Conservation (phyloP, 768 basidiomycete species). For the Boletus reticuloceps region DNA sequence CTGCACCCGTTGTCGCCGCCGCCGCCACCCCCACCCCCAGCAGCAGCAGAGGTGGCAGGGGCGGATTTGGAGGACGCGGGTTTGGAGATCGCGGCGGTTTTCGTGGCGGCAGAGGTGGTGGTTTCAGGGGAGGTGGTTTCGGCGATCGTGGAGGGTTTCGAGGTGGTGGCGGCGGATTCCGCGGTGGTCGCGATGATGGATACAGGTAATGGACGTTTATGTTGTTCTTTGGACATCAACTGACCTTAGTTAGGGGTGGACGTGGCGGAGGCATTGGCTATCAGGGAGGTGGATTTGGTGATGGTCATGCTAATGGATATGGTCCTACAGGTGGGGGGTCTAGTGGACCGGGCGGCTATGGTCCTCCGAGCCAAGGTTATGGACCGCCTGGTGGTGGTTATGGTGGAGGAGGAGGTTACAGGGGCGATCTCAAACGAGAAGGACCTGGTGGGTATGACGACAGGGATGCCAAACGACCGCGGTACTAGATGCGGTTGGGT, state of each 20-base stretch:
- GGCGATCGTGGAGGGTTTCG: constrained; percentile 43
- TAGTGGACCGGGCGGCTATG: constrained; percentile 44
- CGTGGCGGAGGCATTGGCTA: constrained; percentile 75
- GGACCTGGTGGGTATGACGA: constrained; percentile 79
- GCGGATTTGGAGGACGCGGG: constrained; percentile 44
- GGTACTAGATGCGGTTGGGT: constrained; percentile 58
- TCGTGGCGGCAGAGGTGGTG: constrained; percentile 43
- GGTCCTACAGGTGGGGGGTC: constrained; percentile 47
- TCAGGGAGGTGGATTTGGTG: constrained; percentile 58
- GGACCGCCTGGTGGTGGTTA: constrained; percentile 47
- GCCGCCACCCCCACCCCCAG: neutral
- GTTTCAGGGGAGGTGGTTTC: constrained; percentile 44
- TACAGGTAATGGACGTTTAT: constrained; percentile 43
- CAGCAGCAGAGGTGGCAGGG: constrained; percentile 31
- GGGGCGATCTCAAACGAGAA: constrained; percentile 73
- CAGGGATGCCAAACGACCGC: constrained; percentile 76
- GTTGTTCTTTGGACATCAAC: constrained; percentile 2
- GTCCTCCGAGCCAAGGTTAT: constrained; percentile 36
- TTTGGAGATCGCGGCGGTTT: constrained; percentile 36
- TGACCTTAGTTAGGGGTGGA: constrained; percentile 44
- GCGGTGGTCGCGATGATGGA: constrained; percentile 42
- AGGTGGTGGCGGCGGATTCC: constrained; percentile 35
- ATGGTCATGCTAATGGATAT: constrained; percentile 51
- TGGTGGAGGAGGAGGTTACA: constrained; percentile 52
- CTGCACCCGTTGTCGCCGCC: constrained; percentile 24